Evolutionary conservation across 768 basidiomycete species (phyloP), one percentile per base, ranked within the genome.

Genomic region (Hericium rajendrae): DNA sequence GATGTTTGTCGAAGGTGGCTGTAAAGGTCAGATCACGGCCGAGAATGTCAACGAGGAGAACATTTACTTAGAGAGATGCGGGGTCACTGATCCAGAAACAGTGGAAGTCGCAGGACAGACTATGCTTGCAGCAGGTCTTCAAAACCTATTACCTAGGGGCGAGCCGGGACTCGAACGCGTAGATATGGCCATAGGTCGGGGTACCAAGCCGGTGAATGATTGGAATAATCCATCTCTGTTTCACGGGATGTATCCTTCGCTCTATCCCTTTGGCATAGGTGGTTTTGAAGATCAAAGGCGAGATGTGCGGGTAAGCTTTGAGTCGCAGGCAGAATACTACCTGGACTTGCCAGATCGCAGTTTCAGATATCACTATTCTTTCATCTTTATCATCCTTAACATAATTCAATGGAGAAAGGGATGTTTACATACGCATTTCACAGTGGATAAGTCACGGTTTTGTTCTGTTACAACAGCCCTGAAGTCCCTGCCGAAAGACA

Each of bases 191-290:
- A 22, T 22, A 22, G 22, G 22, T 22, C 22, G 22, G 22, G 22
- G 22, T 22, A 22, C 55, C 2, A n/a, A 51, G 9, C 53, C 71
- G 8, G 57, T 72, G 4, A 26, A 28, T 13, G 70, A 72, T 49
- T 73, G 71, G 48, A 54, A 69, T 10, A 72, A 73, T 61, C 67
- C 68, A 12, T 38, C 57, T 20, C 58, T 72, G 0, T 51, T 72
- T 39, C 69, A 67, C 18, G 67, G 67, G 1, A 65, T 67, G 62
- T 72, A 53, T 59, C 71, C 71, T 0, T 69, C 64, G 2, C 48
- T 72, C 0, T 72, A 65, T 57, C 71, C 70, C 0, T 67, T 54
- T 58, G 69, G 70, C 12, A 56, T 68, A 20, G 68, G 70, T 6
- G 69, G 71, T 1, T 69, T 72, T 63, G 66, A 72, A 8, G 62